These are phyloP conservation scores for Flaveria sonorensis DNA, from an alignment of 129 eudicot species.

Conservation along the genomic window DNA sequence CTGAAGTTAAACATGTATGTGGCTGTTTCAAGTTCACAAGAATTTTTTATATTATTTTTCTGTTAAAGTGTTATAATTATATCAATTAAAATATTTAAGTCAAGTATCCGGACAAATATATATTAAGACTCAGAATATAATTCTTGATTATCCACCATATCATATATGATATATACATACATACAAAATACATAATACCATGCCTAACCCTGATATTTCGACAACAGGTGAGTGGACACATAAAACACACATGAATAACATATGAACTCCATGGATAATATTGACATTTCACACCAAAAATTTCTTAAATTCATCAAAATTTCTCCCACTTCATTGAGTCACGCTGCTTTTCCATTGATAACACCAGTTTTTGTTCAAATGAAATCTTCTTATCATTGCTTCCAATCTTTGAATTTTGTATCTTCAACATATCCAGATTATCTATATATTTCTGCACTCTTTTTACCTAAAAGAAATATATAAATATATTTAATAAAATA, in stretches of 20 bases:
- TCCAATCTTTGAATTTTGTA: conserved; percentile 44
- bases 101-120: not conserved
- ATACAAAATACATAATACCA: conserved; percentile 10
- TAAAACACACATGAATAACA: conserved; percentile 1
- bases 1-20: not conserved
- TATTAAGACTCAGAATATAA: not conserved
- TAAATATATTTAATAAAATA: not conserved
- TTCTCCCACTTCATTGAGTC: conserved; percentile 65
- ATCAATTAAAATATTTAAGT: not conserved
- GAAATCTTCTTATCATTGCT: conserved; percentile 21
- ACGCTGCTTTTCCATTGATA: conserved; percentile 38
- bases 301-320: conserved; percentile 37
- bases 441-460: conserved; percentile 83
- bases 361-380: conserved; percentile 31
- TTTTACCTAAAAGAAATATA: conserved; percentile 53
- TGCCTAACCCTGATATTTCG: not conserved
- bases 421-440: conserved; percentile 69
- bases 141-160: not conserved
- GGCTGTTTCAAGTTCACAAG: not conserved
- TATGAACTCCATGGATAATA: conserved; percentile 1
- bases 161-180: not conserved
- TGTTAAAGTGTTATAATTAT: not conserved
- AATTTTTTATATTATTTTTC: not conserved
- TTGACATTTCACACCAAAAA: not conserved
- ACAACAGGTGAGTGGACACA: not conserved